Conservation (phyloP, 192 early-diverging fungal species). For the Haplosporangium gracile region DNA sequence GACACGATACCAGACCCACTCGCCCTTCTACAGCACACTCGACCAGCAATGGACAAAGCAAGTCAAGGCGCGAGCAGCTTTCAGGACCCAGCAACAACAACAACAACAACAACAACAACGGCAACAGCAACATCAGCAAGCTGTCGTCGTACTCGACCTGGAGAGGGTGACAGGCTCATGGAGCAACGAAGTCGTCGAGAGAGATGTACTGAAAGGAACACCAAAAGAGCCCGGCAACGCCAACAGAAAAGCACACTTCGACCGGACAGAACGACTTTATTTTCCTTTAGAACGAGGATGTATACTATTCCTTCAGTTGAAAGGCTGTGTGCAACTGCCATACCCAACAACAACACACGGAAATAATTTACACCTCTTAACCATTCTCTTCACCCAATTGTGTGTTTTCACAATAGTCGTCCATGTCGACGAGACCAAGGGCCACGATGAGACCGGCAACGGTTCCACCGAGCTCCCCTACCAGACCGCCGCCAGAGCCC, state of each 20-base stretch:
- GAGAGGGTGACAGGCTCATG: background rate
- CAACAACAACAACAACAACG: no score
- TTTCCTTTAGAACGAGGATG: background rate
- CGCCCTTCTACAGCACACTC: background rate
- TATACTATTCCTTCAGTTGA: background rate
- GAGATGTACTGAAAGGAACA: background rate
- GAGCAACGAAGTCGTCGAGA: background rate
- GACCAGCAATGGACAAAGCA: background rate
- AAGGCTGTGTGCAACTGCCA: background rate
- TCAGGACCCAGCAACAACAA: conserved; percentile 1
- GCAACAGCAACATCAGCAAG: background rate
- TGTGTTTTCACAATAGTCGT: conserved; percentile 19
- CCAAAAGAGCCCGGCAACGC: background rate
- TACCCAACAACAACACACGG: background rate
- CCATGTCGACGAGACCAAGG: conserved; percentile 87
- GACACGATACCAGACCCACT: background rate
- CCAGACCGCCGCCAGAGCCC: conserved; percentile 79
- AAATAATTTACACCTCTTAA: background rate
- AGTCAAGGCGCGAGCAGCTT: background rate
- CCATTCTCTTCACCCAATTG: background rate
- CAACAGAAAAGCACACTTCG: background rate
- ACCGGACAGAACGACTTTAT: background rate
- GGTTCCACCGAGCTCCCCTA: conserved; percentile 85
- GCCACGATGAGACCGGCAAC: conserved; percentile 82
- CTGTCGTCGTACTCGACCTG: background rate